Percentiles rank a stretch among this genome's conserved stretches.
These are phyloP conservation scores for Cyberlindnera mrakii DNA, from an alignment of 805 yeast species.

Conservation along the genomic window DNA sequence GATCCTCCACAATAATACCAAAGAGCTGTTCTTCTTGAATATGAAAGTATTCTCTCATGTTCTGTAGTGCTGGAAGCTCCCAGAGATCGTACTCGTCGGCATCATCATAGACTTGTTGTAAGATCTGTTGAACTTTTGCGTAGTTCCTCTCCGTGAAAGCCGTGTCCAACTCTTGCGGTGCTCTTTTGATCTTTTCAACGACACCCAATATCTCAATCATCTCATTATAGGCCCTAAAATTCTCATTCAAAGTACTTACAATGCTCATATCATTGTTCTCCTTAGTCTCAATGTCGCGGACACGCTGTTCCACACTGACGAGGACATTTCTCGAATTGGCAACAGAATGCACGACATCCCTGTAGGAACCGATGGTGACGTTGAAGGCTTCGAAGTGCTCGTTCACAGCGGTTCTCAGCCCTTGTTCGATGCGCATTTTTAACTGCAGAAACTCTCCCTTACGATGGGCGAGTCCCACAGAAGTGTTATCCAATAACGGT, in stretches of 20 bases:
- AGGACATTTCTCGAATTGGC: slow-evolving; percentile 60
- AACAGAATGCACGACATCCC: slow-evolving; percentile 58
- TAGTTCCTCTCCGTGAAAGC: slow-evolving; percentile 66
- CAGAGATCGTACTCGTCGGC: slow-evolving; percentile 52
- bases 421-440: slow-evolving; percentile 47
- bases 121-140: slow-evolving; percentile 53
- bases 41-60: slow-evolving; percentile 46
- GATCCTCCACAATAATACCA: slow-evolving; percentile 71
- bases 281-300: slow-evolving; percentile 1
- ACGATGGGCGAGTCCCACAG: slow-evolving; percentile 84
- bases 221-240: slow-evolving; percentile 56
- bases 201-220: slow-evolving; percentile 66
- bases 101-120: slow-evolving; percentile 36
- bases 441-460: slow-evolving; percentile 59
- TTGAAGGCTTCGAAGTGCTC: slow-evolving; percentile 82
- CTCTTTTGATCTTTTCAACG: slow-evolving; percentile 51
- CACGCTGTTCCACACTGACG: slow-evolving; percentile 33
- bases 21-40: slow-evolving; percentile 55
- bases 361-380: slow-evolving; percentile 79
- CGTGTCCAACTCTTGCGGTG: slow-evolving; percentile 61
- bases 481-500: slow-evolving; percentile 75
- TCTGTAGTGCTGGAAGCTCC: slow-evolving; percentile 47
- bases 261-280: not conserved
- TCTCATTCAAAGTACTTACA: slow-evolving; percentile 43
- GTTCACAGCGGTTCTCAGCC: slow-evolving; percentile 66